Evolutionary conservation across 805 yeast genomes (phyloP), one percentile per base, ranked within the genome.

Genomic region (Candida ponderosae): DNA sequence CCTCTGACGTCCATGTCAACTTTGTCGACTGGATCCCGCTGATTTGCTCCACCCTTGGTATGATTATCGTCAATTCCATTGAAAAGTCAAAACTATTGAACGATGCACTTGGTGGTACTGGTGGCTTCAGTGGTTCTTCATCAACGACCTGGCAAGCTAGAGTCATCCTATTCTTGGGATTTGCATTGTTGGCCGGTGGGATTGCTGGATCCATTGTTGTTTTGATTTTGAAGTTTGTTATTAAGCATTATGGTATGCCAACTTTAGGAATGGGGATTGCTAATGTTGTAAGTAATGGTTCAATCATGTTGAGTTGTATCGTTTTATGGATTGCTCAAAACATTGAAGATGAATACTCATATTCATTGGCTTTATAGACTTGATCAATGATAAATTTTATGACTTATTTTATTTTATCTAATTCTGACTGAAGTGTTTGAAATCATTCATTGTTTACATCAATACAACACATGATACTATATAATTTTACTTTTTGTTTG

Each of bases 21-120:
- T 85, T 90, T 54, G 81, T 86, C 30, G 98, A 90, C 62, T 90
- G 98, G 98, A 76, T 93, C 36, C 98, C 98, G 4, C 78, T 84
- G 45, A 72, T 90, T 21, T 83, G 96, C 47, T 80, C 95, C 6
- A 76, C 94, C 0, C 58, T 88, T 27, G 98, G 98, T 2, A 89
- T 89, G 86, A 64, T 89, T 31, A 79, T 88, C 32, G 66, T 70
- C n/a, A 68, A 63, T 41, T 62, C 70, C 0, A 63, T 62, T 50
- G 78, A 68, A 37, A 68, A 67, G 46, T 62, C 53, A 33, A 56
- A 63, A 36, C 46, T 66, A 30, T 41, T 66, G 26, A 66, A 63
- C 33, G 61, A 57, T 37, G 55, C 57, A 8, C 33, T 54, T 5
- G 54, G 57, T 10, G 43, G 43, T 37, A 62, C 64, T 28, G 56